Base-by-base conservation (phyloP, 345 rosid genomes). In the Populus ilicifolia region DNA sequence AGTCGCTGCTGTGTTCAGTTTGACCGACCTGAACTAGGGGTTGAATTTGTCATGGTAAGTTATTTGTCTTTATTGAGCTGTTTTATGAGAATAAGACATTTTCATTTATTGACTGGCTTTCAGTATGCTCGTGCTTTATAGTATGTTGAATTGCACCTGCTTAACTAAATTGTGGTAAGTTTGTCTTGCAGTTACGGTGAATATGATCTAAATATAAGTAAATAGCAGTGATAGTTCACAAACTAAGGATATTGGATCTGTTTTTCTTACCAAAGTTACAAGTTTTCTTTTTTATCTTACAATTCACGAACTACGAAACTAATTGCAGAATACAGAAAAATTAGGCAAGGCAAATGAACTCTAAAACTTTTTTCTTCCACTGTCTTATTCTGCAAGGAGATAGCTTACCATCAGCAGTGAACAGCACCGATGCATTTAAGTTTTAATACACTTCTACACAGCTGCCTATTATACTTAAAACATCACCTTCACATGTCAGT, bases 31-130 rank as follows among this genome's bases (percentile, higher is more conserved):
- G 94, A 94, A 72, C 76, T 90, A 56, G 99, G 98, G 72, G 97
- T 91, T 84, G 97, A 90, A 87, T 89, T 91, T 86, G 97, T 96
- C 84, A 84, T 35, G 97, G 99, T 96, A 91, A 79, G 27, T 52
- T 64, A 27, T 43, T 21, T 61, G 73, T 62, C 65, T 41, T 54
- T 46, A 9, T 77, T 67, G 6, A 48, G 36, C 16, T 77, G 50
- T 16, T 67, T 75, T 29, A 27, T n/a, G 67, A 65, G 14, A 65
- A 13, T 65, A 30, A 65, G 39, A 65, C 69, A 65, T 6, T 72
- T 71, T 46, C 39, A 25, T 52, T 21, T 33, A 1, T 1, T 10
- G 8, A 63, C 75, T 43, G 36, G 59, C 8, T 25, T n/a, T 68
- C 63, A 29, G 21, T 44, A 5, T 12, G 36, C 36, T 33, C 5